phyloP scores from a whole-genome alignment of 345 rosid genomes.

The Ricinus communis region DNA sequence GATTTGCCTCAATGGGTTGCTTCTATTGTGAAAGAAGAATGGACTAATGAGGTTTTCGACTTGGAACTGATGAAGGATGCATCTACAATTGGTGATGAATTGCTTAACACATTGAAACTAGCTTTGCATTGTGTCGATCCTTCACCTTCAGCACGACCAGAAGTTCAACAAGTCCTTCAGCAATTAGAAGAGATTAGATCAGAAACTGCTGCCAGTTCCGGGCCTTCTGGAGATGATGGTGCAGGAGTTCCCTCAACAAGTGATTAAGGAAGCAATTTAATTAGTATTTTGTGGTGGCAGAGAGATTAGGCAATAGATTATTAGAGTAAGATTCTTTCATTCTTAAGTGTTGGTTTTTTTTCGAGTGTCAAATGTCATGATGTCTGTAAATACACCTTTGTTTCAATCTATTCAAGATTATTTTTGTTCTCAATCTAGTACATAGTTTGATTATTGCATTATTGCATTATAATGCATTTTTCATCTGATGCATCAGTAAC shows the following conservation, averaged over 20 bases:
- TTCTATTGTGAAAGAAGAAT: constrained; percentile 86
- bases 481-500: too few species aligned
- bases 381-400: constrained; percentile 43
- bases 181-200: constrained; percentile 67
- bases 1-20: constrained; percentile 98
- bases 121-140: constrained; percentile 91
- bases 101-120: constrained; percentile 75
- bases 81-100: constrained; percentile 59
- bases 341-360: constrained; percentile 24
- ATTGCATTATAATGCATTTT: too few species aligned
- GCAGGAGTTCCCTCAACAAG: constrained; percentile 17
- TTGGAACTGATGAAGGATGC: constrained; percentile 76
- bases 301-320: constrained; percentile 5
- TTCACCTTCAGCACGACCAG: constrained; percentile 76
- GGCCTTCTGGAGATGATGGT: constrained; percentile 12
- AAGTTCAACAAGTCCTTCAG: constrained; percentile 59
- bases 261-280: not conserved
- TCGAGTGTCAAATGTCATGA: constrained; percentile 5
- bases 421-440: not conserved
- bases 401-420: constrained; percentile 8
- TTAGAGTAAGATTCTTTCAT: constrained; percentile 45
- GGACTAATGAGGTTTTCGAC: constrained; percentile 95
- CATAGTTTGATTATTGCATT: not conserved
- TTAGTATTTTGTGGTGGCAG: not conserved
- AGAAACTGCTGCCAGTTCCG: constrained; percentile 16